Evolutionary conservation across 495 filamentous ascomycete species (phyloP), one percentile per base, ranked within the genome.

Genomic region (Penicillium silybi): DNA sequence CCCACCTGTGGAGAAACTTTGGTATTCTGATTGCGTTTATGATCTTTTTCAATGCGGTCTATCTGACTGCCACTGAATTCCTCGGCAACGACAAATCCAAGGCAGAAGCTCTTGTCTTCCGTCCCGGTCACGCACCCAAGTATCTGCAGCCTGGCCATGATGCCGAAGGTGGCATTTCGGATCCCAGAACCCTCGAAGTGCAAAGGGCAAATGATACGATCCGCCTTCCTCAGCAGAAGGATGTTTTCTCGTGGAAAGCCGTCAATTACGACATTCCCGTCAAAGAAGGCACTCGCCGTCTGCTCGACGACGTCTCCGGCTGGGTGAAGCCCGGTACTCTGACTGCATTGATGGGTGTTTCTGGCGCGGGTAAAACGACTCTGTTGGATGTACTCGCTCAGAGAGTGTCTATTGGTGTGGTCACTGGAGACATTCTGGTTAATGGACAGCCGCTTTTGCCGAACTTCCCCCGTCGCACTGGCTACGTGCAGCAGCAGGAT

Each of bases 401-500:
- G 46, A 62, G 81, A 18, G 69, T 71, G n/a, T 63, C 66, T 2
- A 70, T 78, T 29, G 80, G 80, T 35, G 68, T 75, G 0, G 69
- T 83, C 7, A 66, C 60, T 16, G 78, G 77, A n/a, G 71, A 79
- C 38, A 69, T 81, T 23, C 57, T 77, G 6, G 73, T 81, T 1
- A 76, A 81, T 52, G 78, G 77, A 7, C 48, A 62, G 29, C 61
- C 65, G 1, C 63, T 85, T 15, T 84, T 89, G 54, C 68, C 77
- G 4, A 89, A 85, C 1, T 95, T 95, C 75, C 89, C 91, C 53
- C 84, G 91, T 44, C 88, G 88, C 68, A 92, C 89, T n/a, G 91
- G 91, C 4, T 96, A 95, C 58, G 92, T 92, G 19, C 88, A 96
- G 61, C 91, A 96, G 64, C 90, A 95, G 64, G 91, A 96, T 78